Conservation (phyloP, 2,329 filamentous ascomycete species). For the Paradendryphiella salina region DNA sequence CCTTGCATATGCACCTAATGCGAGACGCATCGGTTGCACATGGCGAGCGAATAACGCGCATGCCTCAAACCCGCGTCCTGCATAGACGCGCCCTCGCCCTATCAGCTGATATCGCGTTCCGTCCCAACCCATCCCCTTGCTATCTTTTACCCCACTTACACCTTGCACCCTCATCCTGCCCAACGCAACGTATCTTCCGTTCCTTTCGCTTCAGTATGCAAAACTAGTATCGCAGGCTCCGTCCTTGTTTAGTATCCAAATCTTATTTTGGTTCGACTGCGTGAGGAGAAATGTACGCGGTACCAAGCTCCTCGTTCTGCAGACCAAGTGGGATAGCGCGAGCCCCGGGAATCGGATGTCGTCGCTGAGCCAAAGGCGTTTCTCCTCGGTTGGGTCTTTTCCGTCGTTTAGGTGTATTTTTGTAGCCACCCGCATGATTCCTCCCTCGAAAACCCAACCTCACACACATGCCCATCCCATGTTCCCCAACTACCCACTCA, state of each 20-base stretch:
- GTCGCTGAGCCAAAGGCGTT: no score
- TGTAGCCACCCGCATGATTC: no score
- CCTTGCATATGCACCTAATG: constrained; percentile 1
- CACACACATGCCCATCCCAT: no score
- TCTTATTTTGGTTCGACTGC: background rate
- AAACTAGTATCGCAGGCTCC: background rate
- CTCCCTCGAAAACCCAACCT: no score
- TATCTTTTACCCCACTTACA: constrained; percentile 1
- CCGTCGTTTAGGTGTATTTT: no score
- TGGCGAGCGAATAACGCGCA: constrained; percentile 8
- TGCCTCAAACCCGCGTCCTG: constrained; percentile 10
- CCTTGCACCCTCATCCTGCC: background rate
- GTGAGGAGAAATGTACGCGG: background rate
- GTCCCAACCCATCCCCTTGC: background rate
- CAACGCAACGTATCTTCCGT: background rate
- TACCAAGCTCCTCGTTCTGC: no score
- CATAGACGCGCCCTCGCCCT: constrained; percentile 32
- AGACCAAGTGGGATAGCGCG: no score
- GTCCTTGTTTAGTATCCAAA: background rate
- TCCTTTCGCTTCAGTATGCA: no score
- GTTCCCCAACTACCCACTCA: no score
- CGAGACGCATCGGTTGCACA: constrained; percentile 5
- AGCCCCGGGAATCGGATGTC: no score
- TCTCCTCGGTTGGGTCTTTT: no score
- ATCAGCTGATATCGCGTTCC: constrained; percentile 44